Evolutionary conservation across 2,329 filamentous ascomycete genomes (phyloP), one percentile per base, ranked within the genome.

Genomic region (Fusarium palustre): DNA sequence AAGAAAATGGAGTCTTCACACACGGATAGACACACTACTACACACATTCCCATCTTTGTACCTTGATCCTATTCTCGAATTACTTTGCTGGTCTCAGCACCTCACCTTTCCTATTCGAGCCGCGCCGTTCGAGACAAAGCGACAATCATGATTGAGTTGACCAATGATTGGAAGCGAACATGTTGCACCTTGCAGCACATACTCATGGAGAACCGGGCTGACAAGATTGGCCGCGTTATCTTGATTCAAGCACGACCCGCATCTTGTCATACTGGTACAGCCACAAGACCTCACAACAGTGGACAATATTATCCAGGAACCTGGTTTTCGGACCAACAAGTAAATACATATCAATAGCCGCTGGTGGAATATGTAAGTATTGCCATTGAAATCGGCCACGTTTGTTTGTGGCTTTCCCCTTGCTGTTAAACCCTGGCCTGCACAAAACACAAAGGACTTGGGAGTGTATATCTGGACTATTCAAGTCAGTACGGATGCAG

Each of bases 301-400:
- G 20, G 42, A 45, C 24, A 16, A 48, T 58, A 25, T 41, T 58
- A 69, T 68, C 67, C 57, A 53, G 48, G 28, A 68, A 59, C 66
- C 66, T 64, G 67, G 66, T 68, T 63, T 68, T 49, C 46, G 62
- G 63, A 67, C 57, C 60, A 57, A 48, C 55, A 57, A 48, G 46
- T 34, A 54, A 57, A 48, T 52, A 54, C 43, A 50, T 34, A 50
- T 42, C 41, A 42, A 54, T 42, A 42, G 46, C 41, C 36, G 42
- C 38, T 49, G 30, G 47, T 36, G 33, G 31, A 24, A 49, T 47
- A 54, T 42, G 24, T 38, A 58, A 72, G 9, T 43, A 43, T 53
- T 56, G 38, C n/a, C 33, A 41, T 54, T 25, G 24, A 24, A 31
- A 25, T 39, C 60, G 48, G 45, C 48, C 46, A 48, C 50, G 55